Percentiles rank a stretch among this genome's conserved stretches.
Evolutionary conservation across 495 filamentous ascomycete genomes (phyloP).

Genomic region (Penicillium turbatum): DNA sequence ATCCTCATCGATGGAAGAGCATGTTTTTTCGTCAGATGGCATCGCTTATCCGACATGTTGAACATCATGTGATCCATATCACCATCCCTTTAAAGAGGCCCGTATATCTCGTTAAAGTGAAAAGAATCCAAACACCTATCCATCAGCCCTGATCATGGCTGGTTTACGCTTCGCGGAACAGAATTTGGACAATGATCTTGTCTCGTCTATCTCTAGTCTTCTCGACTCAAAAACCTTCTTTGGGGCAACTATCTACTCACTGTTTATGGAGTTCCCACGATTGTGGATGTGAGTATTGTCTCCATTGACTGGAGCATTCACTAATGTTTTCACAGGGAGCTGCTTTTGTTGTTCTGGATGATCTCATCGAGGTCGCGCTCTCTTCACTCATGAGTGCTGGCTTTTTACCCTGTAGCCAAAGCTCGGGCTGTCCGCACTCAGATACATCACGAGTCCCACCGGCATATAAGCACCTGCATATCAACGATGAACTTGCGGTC

Average conservation of each 20-base stretch:
- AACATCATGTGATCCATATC: background rate
- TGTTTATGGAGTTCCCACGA: constrained; percentile 23
- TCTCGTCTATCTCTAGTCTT: background rate
- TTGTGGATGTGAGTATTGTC: constrained; percentile 20
- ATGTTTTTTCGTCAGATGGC: too few species aligned
- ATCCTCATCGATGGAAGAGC: too few species aligned
- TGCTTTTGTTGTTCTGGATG: constrained; percentile 21
- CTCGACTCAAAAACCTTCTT: constrained; percentile 14
- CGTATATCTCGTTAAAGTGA: background rate
- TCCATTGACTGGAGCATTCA: background rate
- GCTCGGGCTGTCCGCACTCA: constrained; percentile 8
- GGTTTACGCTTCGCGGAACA: background rate
- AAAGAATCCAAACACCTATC: background rate
- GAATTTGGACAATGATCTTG: background rate
- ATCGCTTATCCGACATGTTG: too few species aligned
- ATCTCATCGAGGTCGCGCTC: constrained; percentile 9
- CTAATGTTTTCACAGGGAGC: constrained; percentile 16
- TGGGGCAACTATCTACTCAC: constrained; percentile 28
- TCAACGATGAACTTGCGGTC: constrained; percentile 19
- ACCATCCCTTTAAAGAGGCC: background rate
- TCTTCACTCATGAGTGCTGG: constrained; percentile 14
- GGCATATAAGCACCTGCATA: constrained; percentile 20
- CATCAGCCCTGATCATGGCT: background rate
- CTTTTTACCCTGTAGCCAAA: constrained; percentile 16
- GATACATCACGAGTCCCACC: background rate